Conservation (phyloP, 352 stramenopile genomes). For the Phytophthora cactorum region DNA sequence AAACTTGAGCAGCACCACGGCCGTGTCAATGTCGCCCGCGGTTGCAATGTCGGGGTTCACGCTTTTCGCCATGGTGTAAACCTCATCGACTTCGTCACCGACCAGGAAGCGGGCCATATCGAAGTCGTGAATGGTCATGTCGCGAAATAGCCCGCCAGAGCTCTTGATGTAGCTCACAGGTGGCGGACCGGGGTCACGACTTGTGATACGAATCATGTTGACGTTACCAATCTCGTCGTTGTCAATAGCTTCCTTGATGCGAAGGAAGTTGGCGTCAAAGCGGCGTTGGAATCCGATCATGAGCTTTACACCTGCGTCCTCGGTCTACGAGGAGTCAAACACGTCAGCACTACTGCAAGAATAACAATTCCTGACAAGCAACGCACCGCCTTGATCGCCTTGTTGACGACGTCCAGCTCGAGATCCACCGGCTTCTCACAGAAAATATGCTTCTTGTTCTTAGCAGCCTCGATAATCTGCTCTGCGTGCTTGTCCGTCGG, state of each 20-base stretch:
- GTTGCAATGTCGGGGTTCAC: conserved; percentile 67
- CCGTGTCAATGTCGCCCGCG: conserved; percentile 91
- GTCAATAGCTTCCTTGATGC: conserved; percentile 84
- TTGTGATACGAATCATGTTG: conserved; percentile 85
- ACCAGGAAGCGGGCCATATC: conserved; percentile 95
- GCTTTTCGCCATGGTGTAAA: conserved; percentile 70
- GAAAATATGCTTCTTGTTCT: conserved; percentile 95
- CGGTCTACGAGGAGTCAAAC: conserved; percentile 14
- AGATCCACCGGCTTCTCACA: conserved; percentile 96
- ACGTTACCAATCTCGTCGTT: conserved; percentile 90
- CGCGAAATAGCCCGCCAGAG: conserved; percentile 93
- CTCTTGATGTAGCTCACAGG: conserved; percentile 54
- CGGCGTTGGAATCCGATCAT: conserved; percentile 95
- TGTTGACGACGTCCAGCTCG: conserved; percentile 75
- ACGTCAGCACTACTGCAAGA: not conserved
- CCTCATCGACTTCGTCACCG: conserved; percentile 74
- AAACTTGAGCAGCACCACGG: conserved; percentile 92
- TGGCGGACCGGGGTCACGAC: conserved; percentile 56
- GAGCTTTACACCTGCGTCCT: conserved; percentile 88
- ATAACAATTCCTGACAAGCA: not conserved
- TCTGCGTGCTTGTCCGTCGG: conserved; percentile 93
- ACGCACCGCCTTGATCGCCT: conserved; percentile 59
- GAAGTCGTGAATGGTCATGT: conserved; percentile 97
- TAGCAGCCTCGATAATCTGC: conserved; percentile 94
- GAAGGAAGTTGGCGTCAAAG: conserved; percentile 95